phyloP scores from a whole-genome alignment of 1,284 basidiomycete species.

The Ceratobasidium sp. region DNA sequence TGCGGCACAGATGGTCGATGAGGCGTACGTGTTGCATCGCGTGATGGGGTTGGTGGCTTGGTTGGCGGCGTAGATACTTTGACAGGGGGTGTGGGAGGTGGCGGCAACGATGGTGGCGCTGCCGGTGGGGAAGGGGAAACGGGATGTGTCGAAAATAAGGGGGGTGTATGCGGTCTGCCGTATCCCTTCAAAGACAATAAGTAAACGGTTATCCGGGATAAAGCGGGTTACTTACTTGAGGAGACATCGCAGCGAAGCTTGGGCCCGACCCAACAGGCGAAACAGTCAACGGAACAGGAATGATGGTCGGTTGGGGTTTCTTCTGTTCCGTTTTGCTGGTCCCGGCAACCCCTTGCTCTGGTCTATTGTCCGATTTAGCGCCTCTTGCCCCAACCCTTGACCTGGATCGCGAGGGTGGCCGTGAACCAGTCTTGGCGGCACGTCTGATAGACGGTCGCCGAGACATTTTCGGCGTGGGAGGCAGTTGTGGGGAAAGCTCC shows the following conservation, averaged over 20 bases:
- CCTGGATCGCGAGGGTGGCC: constrained; percentile 29
- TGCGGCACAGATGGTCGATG: constrained; percentile 34
- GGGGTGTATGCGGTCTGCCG: constrained; percentile 32
- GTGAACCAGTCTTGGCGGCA: constrained; percentile 21
- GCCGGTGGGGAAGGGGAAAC: constrained; percentile 32
- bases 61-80: constrained; percentile 2
- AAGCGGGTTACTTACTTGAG: constrained; percentile 1
- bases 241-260: constrained; percentile 40
- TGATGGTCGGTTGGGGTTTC: constrained; percentile 22
- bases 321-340: constrained; percentile 8
- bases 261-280: constrained; percentile 34
- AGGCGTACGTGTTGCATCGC: constrained; percentile 10
- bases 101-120: constrained; percentile 25
- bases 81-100: constrained; percentile 33
- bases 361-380: background rate
- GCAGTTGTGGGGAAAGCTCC: constrained; percentile 1
- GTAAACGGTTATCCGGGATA: background rate
- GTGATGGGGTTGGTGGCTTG: constrained; percentile 32
- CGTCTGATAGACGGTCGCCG: constrained; percentile 27
- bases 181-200: constrained; percentile 1
- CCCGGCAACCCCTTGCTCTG: constrained; percentile 1
- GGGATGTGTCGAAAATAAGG: constrained; percentile 37
- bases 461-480: constrained; percentile 8
- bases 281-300: constrained; percentile 28
- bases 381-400: constrained; percentile 3